phyloP scores from a whole-genome alignment of 352 stramenopile genomes.

The Phytophthora pseudosyringae region DNA sequence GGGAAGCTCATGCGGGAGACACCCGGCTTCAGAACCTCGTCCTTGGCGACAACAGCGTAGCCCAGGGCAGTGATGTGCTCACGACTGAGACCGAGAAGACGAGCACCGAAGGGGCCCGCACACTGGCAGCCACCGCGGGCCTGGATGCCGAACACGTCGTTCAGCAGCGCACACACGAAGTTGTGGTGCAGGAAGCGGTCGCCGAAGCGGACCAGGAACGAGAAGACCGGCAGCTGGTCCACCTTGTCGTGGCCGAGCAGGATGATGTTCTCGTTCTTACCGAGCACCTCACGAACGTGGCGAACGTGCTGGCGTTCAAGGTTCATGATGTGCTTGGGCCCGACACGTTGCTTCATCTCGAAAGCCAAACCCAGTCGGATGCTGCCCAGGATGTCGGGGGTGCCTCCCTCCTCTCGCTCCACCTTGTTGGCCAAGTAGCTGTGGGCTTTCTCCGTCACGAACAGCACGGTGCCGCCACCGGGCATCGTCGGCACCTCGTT shows the following conservation, averaged over 20 bases:
- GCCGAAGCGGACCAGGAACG: constrained; percentile 92
- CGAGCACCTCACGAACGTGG: constrained; percentile 50
- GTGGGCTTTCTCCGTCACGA: constrained; percentile 66
- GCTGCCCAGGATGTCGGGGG: constrained; percentile 95
- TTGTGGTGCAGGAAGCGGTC: constrained; percentile 97
- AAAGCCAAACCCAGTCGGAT: constrained; percentile 94
- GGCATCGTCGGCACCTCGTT: constrained; percentile 66
- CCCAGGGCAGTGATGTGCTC: constrained; percentile 77
- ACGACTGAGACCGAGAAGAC: constrained; percentile 91
- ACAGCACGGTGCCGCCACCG: constrained; percentile 60
- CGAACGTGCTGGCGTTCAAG: constrained; percentile 56
- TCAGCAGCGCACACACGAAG: constrained; percentile 97
- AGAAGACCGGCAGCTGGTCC: constrained; percentile 92
- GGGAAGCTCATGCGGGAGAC: constrained; percentile 95
- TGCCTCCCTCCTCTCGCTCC: constrained; percentile 95
- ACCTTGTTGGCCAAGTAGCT: constrained; percentile 79
- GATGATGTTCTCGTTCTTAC: constrained; percentile 73
- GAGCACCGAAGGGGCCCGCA: constrained; percentile 94
- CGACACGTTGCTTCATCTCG: constrained; percentile 86
- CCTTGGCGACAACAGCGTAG: constrained; percentile 87
- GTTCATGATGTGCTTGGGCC: constrained; percentile 55
- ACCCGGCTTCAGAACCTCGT: constrained; percentile 95
- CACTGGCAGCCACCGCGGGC: constrained; percentile 66
- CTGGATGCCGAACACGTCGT: constrained; percentile 98
- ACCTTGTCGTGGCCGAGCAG: constrained; percentile 78